Percentiles rank a stretch among this genome's conserved stretches.
phyloP scores from a whole-genome alignment of 768 basidiomycete species.

The Lactarius evosmus region DNA sequence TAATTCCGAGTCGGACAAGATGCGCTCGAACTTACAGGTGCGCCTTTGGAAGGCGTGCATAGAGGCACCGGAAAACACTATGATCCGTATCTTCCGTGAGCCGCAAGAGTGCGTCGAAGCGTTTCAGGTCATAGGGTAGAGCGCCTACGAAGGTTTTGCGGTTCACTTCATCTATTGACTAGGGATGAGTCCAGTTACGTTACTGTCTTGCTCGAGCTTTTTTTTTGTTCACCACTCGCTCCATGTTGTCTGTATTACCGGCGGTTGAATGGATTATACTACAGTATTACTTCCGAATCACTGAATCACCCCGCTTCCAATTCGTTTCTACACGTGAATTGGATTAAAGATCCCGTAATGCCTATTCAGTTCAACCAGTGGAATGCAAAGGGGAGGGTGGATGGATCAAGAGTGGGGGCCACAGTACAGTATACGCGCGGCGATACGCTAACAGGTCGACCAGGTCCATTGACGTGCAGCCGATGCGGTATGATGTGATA shows the following conservation, averaged over 20 bases:
- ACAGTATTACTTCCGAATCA: neutral
- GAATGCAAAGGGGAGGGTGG: neutral
- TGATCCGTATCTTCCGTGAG: conserved; percentile 62
- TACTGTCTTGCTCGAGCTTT: neutral
- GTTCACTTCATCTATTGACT: neutral
- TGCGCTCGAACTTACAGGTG: conserved; percentile 55
- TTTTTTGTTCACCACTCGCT: neutral
- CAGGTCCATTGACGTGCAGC: neutral
- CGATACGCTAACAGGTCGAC: neutral
- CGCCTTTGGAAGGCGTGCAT: conserved; percentile 61
- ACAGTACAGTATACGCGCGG: neutral
- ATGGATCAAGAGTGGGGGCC: neutral
- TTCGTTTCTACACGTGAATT: neutral
- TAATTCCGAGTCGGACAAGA: conserved; percentile 50
- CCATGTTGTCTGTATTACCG: conserved; percentile 6
- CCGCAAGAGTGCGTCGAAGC: conserved; percentile 70
- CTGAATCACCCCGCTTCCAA: neutral
- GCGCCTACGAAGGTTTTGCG: neutral
- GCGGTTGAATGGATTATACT: neutral
- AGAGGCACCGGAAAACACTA: conserved; percentile 54
- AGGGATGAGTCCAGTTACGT: neutral
- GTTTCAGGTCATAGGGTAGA: conserved; percentile 36
- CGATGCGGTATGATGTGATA: neutral
- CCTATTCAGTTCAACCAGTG: neutral
- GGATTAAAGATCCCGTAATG: too few species aligned